These are phyloP conservation scores for Starmerella etchellsii DNA, from an alignment of 805 yeast genomes.

Conservation along the genomic window DNA sequence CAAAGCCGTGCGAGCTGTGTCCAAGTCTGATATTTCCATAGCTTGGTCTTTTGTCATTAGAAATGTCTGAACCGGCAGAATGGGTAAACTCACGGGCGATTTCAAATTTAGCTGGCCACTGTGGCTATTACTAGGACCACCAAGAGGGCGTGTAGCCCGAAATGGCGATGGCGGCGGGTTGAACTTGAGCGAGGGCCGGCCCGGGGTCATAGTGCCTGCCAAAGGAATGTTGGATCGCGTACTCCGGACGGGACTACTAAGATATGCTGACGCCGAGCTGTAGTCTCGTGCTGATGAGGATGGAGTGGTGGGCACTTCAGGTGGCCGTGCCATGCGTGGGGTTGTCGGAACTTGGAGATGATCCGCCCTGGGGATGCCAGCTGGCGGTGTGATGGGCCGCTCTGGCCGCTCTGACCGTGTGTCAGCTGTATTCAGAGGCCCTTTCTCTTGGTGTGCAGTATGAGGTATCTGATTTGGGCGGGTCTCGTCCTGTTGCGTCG, in stretches of 20 bases:
- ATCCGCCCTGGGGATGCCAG: no score
- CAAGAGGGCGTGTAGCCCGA: constrained; percentile 6
- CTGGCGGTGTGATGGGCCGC: no score
- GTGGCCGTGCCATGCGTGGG: no score
- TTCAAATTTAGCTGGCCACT: constrained; percentile 7
- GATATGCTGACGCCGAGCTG: constrained; percentile 12
- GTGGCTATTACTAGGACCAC: background rate
- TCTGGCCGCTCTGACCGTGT: no score
- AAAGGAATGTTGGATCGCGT: constrained; percentile 1
- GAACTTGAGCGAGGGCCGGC: constrained; percentile 12
- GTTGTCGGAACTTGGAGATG: no score
- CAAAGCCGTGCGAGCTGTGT: constrained; percentile 9
- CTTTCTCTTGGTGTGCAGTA: no score
- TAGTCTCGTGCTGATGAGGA: background rate
- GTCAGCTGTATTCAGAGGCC: no score
- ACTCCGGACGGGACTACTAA: constrained; percentile 17
- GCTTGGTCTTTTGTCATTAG: constrained; percentile 17
- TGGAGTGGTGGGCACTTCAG: background rate
- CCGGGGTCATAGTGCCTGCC: constrained; percentile 19
- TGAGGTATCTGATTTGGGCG: no score
- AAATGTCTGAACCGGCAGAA: constrained; percentile 21
- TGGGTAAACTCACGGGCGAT: constrained; percentile 12
- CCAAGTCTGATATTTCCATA: constrained; percentile 8
- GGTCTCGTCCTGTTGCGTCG: no score
- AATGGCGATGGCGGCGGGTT: background rate